A percentile compares a stretch with the other conserved stretches of the same genome.
phyloP scores from a whole-genome alignment of 768 basidiomycete genomes.

The Suillus lakei region DNA sequence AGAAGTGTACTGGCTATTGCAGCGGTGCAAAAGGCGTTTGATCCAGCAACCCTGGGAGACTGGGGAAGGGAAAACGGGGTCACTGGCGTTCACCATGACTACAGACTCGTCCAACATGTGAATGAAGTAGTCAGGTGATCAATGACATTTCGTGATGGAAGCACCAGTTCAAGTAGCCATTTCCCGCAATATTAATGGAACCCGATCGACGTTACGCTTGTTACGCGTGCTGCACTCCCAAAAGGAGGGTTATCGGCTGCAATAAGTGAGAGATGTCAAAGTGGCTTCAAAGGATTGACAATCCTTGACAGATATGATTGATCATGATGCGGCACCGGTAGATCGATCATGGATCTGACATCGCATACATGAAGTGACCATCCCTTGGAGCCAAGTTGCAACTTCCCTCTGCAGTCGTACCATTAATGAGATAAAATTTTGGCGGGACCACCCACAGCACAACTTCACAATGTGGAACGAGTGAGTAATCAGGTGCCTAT shows the following conservation, averaged over 20 bases:
- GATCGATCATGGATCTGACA: background rate
- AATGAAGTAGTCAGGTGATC: background rate
- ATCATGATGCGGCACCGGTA: background rate
- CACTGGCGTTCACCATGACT: background rate
- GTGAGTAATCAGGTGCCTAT: background rate
- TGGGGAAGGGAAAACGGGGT: background rate
- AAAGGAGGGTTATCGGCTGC: background rate
- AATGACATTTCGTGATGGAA: background rate
- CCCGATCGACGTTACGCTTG: too few species aligned
- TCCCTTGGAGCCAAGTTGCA: background rate
- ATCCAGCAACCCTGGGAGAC: background rate
- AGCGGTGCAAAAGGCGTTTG: background rate
- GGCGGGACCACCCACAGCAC: background rate
- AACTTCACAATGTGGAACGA: background rate
- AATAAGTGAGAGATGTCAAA: background rate
- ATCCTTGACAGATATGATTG: background rate
- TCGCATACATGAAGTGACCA: background rate
- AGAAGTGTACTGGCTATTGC: background rate
- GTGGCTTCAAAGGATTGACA: background rate
- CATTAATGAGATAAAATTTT: background rate
- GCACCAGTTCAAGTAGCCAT: background rate
- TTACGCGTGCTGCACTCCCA: background rate
- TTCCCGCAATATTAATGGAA: slow-evolving; percentile 1
- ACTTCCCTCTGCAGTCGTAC: background rate
- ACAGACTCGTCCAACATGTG: background rate